Conservation (phyloP, 495 filamentous ascomycete genomes). For the Trichoderma reesei region DNA sequence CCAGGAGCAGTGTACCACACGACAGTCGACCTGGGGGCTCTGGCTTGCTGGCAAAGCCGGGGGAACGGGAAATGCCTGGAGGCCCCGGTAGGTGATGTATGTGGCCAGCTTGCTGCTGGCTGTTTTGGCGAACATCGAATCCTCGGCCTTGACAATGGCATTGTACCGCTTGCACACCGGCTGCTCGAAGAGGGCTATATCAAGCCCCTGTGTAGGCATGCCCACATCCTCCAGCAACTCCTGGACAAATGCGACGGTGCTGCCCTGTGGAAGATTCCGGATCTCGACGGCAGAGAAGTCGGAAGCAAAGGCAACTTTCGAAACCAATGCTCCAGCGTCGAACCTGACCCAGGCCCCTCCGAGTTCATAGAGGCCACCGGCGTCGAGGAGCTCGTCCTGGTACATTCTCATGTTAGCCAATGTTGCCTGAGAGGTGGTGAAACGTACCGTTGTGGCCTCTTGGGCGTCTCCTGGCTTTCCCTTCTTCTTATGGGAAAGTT, state of each 20-base stretch:
- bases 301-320: conserved; percentile 15
- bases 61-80: not conserved
- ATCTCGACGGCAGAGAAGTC: not conserved
- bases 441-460: no score
- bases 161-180: not conserved
- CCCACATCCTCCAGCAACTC: not conserved
- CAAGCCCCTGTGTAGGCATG: not conserved
- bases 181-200: not conserved
- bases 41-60: conserved; percentile 16
- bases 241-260: not conserved
- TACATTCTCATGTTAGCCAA: not conserved
- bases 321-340: conserved; percentile 19
- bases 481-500: no score
- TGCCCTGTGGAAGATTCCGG: not conserved
- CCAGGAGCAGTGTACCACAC: conserved; percentile 26
- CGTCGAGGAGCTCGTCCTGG: not conserved
- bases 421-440: not conserved
- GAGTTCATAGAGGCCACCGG: conserved; percentile 9
- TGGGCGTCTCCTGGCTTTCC: no score
- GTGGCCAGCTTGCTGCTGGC: not conserved
- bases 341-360: conserved; percentile 22
- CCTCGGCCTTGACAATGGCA: not conserved
- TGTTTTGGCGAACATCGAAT: not conserved
- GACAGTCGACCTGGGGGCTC: conserved; percentile 20
- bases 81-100: not conserved